Conservation (phyloP, 306 rosid genomes). For the Cicer pinnatifidum region DNA sequence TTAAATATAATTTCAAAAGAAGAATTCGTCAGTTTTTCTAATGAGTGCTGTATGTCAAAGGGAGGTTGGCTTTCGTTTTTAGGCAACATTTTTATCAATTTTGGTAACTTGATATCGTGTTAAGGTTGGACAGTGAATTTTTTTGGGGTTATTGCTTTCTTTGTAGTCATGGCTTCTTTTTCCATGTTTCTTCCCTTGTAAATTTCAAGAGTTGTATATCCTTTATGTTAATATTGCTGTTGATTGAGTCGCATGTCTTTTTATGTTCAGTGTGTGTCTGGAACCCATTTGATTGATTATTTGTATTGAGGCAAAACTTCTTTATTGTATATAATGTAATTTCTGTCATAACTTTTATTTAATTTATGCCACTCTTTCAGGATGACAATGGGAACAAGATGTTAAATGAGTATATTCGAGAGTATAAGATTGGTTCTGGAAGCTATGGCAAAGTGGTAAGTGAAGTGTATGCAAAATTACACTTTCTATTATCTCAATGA, state of each 20-base stretch:
- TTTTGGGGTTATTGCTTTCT: constrained; percentile 1
- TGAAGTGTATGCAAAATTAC: constrained; percentile 22
- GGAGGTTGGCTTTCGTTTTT: constrained; percentile 15
- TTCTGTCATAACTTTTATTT: constrained; percentile 27
- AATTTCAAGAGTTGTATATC: neutral
- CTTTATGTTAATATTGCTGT: neutral
- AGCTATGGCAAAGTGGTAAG: constrained; percentile 99
- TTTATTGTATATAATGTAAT: constrained; percentile 18
- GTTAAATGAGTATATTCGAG: constrained; percentile 93
- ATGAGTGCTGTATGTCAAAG: constrained; percentile 21
- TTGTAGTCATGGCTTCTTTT: neutral
- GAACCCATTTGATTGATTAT: constrained; percentile 33
- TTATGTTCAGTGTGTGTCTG: neutral
- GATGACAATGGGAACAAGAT: constrained; percentile 90
- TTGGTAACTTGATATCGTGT: constrained; percentile 21
- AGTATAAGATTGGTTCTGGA: constrained; percentile 89
- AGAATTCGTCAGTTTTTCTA: neutral
- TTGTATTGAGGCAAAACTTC: constrained; percentile 27
- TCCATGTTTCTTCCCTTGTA: constrained; percentile 25
- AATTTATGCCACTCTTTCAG: constrained; percentile 50
- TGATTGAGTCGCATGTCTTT: neutral
- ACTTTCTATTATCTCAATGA: constrained; percentile 28
- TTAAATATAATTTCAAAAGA: neutral
- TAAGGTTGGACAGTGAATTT: constrained; percentile 14
- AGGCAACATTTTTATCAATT: constrained; percentile 10